Percentiles rank a stretch among this genome's conserved stretches.
Conservation (phyloP, 495 filamentous ascomycete genomes). For the Annulohypoxylon nitens region DNA sequence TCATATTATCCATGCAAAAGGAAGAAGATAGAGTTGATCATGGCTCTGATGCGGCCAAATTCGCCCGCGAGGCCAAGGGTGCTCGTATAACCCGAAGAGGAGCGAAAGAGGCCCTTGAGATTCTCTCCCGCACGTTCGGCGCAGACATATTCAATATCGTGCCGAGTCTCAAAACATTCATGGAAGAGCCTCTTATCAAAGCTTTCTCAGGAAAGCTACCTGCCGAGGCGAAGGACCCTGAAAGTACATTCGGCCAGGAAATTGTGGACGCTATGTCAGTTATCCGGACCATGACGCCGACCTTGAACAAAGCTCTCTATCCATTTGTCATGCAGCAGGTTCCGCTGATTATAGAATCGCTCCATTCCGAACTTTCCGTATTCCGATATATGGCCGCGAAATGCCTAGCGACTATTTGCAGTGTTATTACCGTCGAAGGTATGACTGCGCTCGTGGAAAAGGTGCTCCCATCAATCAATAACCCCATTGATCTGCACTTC, state of each 20-base stretch:
- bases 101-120: conserved; percentile 94
- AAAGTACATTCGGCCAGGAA: conserved; percentile 83
- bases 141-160: conserved; percentile 79
- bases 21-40: conserved; percentile 97
- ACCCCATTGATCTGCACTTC: conserved; percentile 83
- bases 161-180: conserved; percentile 81
- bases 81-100: conserved; percentile 91
- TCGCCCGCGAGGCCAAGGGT: conserved; percentile 84
- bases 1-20: conserved; percentile 91
- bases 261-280: conserved; percentile 94
- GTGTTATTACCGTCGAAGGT: conserved; percentile 90
- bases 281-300: conserved; percentile 88
- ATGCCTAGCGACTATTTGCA: conserved; percentile 96
- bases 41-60: conserved; percentile 82
- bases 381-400: conserved; percentile 97
- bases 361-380: conserved; percentile 88
- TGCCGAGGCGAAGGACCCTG: conserved; percentile 73
- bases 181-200: conserved; percentile 80
- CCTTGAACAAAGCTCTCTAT: conserved; percentile 78
- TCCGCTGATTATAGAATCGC: conserved; percentile 86
- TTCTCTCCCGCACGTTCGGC: conserved; percentile 83
- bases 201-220: conserved; percentile 82
- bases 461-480: conserved; percentile 89
- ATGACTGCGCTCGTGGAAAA: conserved; percentile 97
- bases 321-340: conserved; percentile 83